Evolutionary conservation across 2,329 filamentous ascomycete species (phyloP).

Genomic region (Hymenoscyphus infarciens): DNA sequence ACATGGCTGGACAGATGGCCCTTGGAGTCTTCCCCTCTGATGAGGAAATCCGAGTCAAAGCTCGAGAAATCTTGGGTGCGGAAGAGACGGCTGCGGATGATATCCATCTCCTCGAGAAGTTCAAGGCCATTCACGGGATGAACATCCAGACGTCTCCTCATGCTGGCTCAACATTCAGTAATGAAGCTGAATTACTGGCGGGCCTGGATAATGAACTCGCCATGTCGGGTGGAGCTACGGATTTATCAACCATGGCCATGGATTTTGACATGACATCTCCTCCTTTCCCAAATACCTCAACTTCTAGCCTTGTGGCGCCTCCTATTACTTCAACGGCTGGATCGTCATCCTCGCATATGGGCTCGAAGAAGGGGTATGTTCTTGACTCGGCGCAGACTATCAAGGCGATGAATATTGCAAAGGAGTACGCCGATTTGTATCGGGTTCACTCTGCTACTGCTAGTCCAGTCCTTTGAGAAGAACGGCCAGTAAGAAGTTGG

Average conservation of each 20-base stretch:
- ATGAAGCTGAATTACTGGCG: slow-evolving; percentile 24
- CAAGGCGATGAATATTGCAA: slow-evolving; percentile 3
- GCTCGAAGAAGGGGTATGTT: too few relatives aligned
- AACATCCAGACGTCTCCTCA: background rate
- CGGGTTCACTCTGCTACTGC: slow-evolving; percentile 23
- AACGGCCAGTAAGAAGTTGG: slow-evolving; percentile 10
- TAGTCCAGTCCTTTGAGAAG: slow-evolving; percentile 23
- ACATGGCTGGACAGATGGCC: slow-evolving; percentile 42
- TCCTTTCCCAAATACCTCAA: background rate
- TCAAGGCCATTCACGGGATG: slow-evolving; percentile 35
- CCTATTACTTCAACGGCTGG: background rate
- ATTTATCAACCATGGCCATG: slow-evolving; percentile 11
- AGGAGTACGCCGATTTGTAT: slow-evolving; percentile 23
- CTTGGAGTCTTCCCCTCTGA: slow-evolving; percentile 46
- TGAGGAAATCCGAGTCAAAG: slow-evolving; percentile 44
- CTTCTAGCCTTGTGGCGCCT: background rate
- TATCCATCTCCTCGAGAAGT: slow-evolving; percentile 48
- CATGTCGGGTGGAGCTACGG: background rate
- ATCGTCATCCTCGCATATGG: too few relatives aligned
- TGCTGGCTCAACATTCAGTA: slow-evolving; percentile 3
- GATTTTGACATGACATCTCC: slow-evolving; percentile 13
- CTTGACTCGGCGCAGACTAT: background rate
- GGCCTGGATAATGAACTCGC: slow-evolving; percentile 23
- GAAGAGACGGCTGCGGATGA: slow-evolving; percentile 53
- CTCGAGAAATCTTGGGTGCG: slow-evolving; percentile 46